Base-by-base conservation (phyloP, 2,329 filamentous ascomycete species). In the Leptographium radiaticola region DNA sequence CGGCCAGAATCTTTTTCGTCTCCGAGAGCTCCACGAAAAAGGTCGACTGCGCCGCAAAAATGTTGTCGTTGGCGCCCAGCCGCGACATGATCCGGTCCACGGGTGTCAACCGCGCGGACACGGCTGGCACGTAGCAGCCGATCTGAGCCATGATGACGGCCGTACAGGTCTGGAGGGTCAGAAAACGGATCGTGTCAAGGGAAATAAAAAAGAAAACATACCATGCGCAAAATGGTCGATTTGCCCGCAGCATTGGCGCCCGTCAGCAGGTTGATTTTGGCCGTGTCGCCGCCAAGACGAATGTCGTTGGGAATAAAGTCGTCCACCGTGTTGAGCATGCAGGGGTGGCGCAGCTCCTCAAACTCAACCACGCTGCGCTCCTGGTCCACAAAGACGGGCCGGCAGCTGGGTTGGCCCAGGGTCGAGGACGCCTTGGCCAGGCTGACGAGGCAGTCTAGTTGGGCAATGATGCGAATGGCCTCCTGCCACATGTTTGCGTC, bases 31-130 rank as follows among this genome's bases (percentile, higher is more conserved):
- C 93, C 33, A 98, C 91, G 64, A 98, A 97, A 75, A 98, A 98
- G 2, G 93, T 98, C 15, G 88, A 95, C 68, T 98, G 93, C 0
- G 91, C 88, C 1, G 91, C 93, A 65, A 98, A 97, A 62, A 98
- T 98, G 68, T 97, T 97, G 79, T 98, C 93, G 64, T 97, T 95
- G 49, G 93, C 93, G 11, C 93, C 93, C 0, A 98, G 81, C 47
- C 93, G 88, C 11, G 91, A 97, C 93, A 98, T 98, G 73, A 98
- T 97, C 53, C 93, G 87, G 66, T 98, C 93, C 4, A 95, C 83
- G 0, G 93, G 91, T 0, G 91, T 97, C 46, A 98, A 76, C 3
- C 78, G 82, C 1, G 93, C 93, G 4, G 83, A 88, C 18, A 78
- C 75, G 56, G 89, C 90, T 1, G 93, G 93, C 1, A 98, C 81